Evolutionary conservation across 129 eudicot species (phyloP), one percentile per base, ranked within the genome.

Genomic region (Deinandra increscens): DNA sequence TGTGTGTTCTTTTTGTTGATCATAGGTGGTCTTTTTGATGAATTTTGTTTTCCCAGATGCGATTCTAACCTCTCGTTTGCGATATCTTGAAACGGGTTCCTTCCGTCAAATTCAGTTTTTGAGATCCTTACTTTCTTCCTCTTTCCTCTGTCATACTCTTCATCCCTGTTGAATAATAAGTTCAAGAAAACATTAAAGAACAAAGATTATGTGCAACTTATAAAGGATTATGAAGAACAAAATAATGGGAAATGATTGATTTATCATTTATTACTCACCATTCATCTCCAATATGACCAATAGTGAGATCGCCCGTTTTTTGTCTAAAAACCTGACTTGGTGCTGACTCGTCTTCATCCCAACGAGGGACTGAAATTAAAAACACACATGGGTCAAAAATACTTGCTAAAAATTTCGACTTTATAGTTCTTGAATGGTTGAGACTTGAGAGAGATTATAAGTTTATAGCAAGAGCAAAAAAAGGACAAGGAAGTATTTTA

Each of bases 81-180:
- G 4, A 87, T 64, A 78, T 87, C 90, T 84, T 93, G 99, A 80
- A 93, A 89, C 23, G 80, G 86, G 70, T 93, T 93, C 53, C 80
- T 81, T 10, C 97, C 95, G 64, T 77, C 90, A 34, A 89, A 93
- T 49, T 44, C 72, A 10, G 80, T 53, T 66, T 73, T 79, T 59
- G 81, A 23, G 29, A 50, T 71, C 71, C 88, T 73, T 12, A 93
- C 75, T 78, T 82, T 93, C 89, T 85, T 93, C 69, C 87, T 83
- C 85, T 82, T 87, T 50, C 99, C 99, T 59, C 68, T 50, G 80
- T 93, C 97, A 59, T 93, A 93, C 50, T 85, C 97, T 66, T 93
- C 90, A 67, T 93, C 97, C 99, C 99, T 93, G 87, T 46, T 68
- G 37, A 36, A 69, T 39, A 7, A 69, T 38, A 41, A 46, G 41